phyloP scores from a whole-genome alignment of 2,329 filamentous ascomycete genomes.

The Ilyonectria robusta region DNA sequence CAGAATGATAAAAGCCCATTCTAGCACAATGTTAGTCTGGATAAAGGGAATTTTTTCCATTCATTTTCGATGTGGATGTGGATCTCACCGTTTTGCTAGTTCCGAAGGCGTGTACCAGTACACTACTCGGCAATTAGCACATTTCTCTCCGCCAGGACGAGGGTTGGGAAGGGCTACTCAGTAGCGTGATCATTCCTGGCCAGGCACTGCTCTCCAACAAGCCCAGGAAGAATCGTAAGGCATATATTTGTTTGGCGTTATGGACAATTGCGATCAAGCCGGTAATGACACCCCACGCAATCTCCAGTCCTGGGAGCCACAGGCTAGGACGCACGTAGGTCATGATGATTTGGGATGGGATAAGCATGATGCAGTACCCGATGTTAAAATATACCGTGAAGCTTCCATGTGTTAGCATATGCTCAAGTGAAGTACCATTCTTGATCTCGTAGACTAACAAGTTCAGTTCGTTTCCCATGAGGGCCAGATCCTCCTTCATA shows the following conservation, averaged over 20 bases:
- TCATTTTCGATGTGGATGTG: neutral
- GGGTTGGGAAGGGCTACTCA: constrained; percentile 36
- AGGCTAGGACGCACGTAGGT: constrained; percentile 55
- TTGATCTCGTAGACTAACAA: neutral
- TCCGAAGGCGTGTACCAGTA: constrained; percentile 33
- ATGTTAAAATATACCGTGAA: constrained; percentile 67
- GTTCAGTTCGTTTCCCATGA: constrained; percentile 42
- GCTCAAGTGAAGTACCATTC: neutral
- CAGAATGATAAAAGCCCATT: constrained; percentile 60
- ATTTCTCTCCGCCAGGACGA: too few relatives aligned
- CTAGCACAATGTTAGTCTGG: constrained; percentile 28
- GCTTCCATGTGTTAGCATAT: constrained; percentile 10
- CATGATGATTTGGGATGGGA: constrained; percentile 56
- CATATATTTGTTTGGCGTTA: constrained; percentile 53
- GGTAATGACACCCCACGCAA: constrained; percentile 46
- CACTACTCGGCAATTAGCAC: constrained; percentile 9
- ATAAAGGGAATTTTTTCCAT: neutral
- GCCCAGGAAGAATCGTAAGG: constrained; percentile 58
- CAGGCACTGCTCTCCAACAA: constrained; percentile 53
- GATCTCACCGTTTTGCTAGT: constrained; percentile 25
- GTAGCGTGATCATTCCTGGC: constrained; percentile 53
- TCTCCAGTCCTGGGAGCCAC: constrained; percentile 55
- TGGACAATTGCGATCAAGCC: constrained; percentile 51
- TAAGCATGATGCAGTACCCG: constrained; percentile 68
- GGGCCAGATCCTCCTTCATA: constrained; percentile 21